phyloP scores from a whole-genome alignment of 495 filamentous ascomycete genomes.

The Penicillium mononematosum region DNA sequence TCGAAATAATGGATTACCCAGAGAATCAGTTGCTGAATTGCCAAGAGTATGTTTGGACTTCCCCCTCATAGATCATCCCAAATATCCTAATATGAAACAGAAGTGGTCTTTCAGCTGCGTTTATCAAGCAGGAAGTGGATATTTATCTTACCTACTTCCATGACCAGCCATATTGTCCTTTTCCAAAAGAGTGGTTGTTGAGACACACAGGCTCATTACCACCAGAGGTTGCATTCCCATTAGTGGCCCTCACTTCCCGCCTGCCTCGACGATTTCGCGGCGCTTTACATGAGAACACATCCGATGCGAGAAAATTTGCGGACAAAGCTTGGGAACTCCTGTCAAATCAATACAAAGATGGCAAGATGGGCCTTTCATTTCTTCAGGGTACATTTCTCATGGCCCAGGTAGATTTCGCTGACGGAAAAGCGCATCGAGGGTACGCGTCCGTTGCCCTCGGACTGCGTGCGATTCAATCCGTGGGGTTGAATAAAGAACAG shows the following conservation, averaged over 20 bases:
- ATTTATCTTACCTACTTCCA: conserved; percentile 28
- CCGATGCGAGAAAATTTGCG: conserved; percentile 14
- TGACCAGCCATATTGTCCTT: conserved; percentile 33
- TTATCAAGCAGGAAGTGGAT: conserved; percentile 25
- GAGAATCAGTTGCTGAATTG: not conserved
- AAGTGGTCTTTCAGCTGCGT: conserved; percentile 10
- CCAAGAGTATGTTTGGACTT: conserved; percentile 1
- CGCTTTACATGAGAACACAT: not conserved
- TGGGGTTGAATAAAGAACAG: conserved; percentile 24
- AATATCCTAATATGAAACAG: not conserved
- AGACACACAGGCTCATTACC: conserved; percentile 17
- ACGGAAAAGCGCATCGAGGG: conserved; percentile 26
- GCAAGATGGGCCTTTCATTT: conserved; percentile 24
- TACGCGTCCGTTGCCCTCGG: conserved; percentile 28
- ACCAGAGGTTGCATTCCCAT: conserved; percentile 23
- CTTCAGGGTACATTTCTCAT: conserved; percentile 31
- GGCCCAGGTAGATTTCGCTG: conserved; percentile 31
- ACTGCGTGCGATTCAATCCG: conserved; percentile 27
- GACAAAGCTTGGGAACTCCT: conserved; percentile 28
- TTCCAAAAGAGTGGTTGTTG: conserved; percentile 26
- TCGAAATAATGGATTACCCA: not conserved
- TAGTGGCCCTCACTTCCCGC: conserved; percentile 30
- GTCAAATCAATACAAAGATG: conserved; percentile 20
- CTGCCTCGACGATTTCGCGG: conserved; percentile 20
- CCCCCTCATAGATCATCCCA: not conserved